Base-by-base conservation (phyloP, 352 stramenopile genomes). In the Phytophthora fragariaefolia region DNA sequence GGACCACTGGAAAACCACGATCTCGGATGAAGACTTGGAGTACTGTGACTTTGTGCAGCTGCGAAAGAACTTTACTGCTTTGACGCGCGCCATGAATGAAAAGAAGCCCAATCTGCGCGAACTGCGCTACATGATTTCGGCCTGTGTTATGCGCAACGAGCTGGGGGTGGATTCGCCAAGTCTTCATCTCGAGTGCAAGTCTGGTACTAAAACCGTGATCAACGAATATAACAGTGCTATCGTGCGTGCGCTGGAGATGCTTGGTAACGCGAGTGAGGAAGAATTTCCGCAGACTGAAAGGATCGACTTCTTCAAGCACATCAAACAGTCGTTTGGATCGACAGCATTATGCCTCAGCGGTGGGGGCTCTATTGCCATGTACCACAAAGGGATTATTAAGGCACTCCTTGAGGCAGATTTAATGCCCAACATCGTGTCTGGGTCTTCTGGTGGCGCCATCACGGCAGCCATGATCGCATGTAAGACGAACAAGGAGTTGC, bases 351-450 rank as follows among this genome's bases (percentile, higher is more conserved):
- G 95, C 75, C 75, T 99, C 5, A 97, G 83, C 32, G 96, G 96
- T 34, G 96, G 96, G 22, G 96, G 96, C 26, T 89, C 66, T 56
- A 96, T 93, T 56, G 88, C 92, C 3, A 98, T 99, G 94, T 98
- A 98, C 63, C 96, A 98, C 77, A 86, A 98, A 55, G 96, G 96
- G 27, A 93, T 97, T n/a, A 90, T 98, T 22, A 87, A 88, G 24
- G 92, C 92, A 12, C 68, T 99, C 18, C 75, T 98, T 7, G 86
- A 98, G 49, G 83, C 83, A 0, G 84, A 93, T 38, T 10, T 98
- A 3, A 80, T 98, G 58, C 96, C 97, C 26, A 95, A 97, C 52
- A 95, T 98, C 13, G 91, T 99, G 36, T 97, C 90, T 4, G 96
- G 95, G 3, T 98, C 94, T 2, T 98, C 93, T 3, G 96, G 93